Percentiles rank a stretch among this genome's conserved stretches.
These are phyloP conservation scores for Madurella fahalii DNA, from an alignment of 2,329 filamentous ascomycete genomes.

Conservation along the genomic window DNA sequence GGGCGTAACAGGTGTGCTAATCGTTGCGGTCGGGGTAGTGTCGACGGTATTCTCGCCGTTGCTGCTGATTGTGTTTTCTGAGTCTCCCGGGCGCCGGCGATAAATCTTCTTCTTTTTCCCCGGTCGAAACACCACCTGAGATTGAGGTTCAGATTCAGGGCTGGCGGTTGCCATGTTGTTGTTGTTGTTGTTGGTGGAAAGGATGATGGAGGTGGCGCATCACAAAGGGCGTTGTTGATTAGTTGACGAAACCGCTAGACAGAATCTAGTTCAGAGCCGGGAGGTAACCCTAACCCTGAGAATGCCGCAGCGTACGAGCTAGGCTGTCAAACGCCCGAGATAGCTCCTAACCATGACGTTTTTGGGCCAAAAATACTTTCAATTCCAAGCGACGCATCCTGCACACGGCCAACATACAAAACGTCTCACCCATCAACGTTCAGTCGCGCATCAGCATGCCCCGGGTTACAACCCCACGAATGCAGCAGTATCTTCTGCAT, in stretches of 20 bases:
- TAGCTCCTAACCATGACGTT: too few species aligned
- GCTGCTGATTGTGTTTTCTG: constrained; percentile 21
- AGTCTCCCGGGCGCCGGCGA: constrained; percentile 44
- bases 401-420: too few species aligned
- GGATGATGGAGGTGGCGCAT: background rate
- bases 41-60: constrained; percentile 12
- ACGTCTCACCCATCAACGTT: too few species aligned
- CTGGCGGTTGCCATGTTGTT: constrained; percentile 15
- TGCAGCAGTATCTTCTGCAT: too few species aligned
- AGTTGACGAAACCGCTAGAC: background rate
- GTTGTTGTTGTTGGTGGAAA: background rate
- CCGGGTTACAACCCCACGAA: too few species aligned
- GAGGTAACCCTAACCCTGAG: too few species aligned
- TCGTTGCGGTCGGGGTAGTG: constrained; percentile 12
- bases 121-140: constrained; percentile 49
- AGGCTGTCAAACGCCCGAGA: too few species aligned
- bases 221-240: background rate
- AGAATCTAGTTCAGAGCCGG: too few species aligned
- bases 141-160: constrained; percentile 23
- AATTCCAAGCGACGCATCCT: too few species aligned
- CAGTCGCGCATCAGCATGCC: too few species aligned
- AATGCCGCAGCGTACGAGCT: too few species aligned
- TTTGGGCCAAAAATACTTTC: too few species aligned
- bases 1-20: background rate
- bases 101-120: constrained; percentile 59